Percentiles rank a stretch among this genome's conserved stretches.
Conservation (phyloP, 2,329 filamentous ascomycete species). For the Tympanopsis confertula region DNA sequence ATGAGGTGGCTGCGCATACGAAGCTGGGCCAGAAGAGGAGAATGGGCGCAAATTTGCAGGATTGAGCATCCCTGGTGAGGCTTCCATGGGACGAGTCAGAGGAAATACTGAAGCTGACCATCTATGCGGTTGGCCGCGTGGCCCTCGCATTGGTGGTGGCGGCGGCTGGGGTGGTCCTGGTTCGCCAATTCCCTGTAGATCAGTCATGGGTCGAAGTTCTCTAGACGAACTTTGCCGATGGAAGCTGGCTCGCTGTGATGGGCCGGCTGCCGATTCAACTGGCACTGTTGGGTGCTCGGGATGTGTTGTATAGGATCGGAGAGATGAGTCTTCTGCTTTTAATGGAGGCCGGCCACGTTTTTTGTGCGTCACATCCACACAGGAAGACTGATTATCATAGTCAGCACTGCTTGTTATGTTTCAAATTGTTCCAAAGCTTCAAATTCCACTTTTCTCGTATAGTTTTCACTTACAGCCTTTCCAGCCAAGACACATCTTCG, state of each 20-base stretch:
- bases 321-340: conserved; percentile 22
- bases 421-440: too few relatives aligned
- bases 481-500: conserved; percentile 36
- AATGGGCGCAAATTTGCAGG: too few relatives aligned
- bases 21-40: too few relatives aligned
- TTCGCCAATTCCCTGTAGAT: background rate
- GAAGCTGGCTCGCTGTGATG: background rate
- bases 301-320: background rate
- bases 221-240: background rate
- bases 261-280: background rate
- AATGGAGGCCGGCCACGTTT: conserved; percentile 39
- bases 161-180: background rate
- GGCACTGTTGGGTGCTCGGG: background rate
- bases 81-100: too few relatives aligned
- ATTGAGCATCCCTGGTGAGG: too few relatives aligned
- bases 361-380: conserved; percentile 43
- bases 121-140: background rate
- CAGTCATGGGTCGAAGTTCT: background rate
- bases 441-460: too few relatives aligned
- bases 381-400: conserved; percentile 36
- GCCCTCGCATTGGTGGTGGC: too few relatives aligned
- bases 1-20: too few relatives aligned
- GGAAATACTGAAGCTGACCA: background rate
- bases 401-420: too few relatives aligned
- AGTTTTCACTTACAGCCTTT: conserved; percentile 18